Conservation (phyloP, 2,329 filamentous ascomycete genomes). For the Paraconiothyrium sp. region DNA sequence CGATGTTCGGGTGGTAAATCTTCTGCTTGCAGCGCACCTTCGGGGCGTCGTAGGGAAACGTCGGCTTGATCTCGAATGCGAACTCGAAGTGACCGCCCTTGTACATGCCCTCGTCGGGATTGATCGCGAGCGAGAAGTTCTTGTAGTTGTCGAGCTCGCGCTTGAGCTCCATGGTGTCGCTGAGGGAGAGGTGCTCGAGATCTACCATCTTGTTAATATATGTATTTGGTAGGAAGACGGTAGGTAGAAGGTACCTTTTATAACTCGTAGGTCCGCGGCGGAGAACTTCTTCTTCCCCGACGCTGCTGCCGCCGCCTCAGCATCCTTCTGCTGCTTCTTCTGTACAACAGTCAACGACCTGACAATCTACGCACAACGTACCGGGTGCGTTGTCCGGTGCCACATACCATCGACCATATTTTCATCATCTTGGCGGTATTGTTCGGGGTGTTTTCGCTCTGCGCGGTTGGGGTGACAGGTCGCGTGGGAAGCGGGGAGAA, state of each 20-base stretch:
- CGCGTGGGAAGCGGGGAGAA: conserved; percentile 27
- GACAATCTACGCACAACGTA: neutral
- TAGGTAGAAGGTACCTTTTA: conserved; percentile 76
- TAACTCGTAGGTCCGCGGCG: conserved; percentile 91
- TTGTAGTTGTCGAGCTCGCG: conserved; percentile 15
- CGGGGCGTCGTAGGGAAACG: conserved; percentile 95
- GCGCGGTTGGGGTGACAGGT: conserved; percentile 19
- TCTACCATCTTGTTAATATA: conserved; percentile 60
- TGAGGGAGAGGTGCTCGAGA: conserved; percentile 81
- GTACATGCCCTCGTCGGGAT: conserved; percentile 89
- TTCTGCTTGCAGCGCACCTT: conserved; percentile 98
- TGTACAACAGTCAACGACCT: conserved; percentile 54
- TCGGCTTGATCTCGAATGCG: conserved; percentile 89
- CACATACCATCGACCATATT: conserved; percentile 95
- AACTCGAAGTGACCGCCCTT: conserved; percentile 88
- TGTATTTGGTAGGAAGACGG: no score
- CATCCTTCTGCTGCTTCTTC: conserved; percentile 93
- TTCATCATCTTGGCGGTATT: conserved; percentile 81
- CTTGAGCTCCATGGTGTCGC: conserved; percentile 73
- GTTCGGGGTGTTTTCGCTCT: conserved; percentile 19
- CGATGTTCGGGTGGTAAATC: conserved; percentile 99
- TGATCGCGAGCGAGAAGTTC: conserved; percentile 80
- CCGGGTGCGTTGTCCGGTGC: neutral
- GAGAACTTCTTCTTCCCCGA: conserved; percentile 96
- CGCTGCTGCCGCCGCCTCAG: conserved; percentile 82